A percentile compares a stretch with the other conserved stretches of the same genome.
Evolutionary conservation across 2,329 filamentous ascomycete species (phyloP).

Genomic region (Calonectria naviculata): DNA sequence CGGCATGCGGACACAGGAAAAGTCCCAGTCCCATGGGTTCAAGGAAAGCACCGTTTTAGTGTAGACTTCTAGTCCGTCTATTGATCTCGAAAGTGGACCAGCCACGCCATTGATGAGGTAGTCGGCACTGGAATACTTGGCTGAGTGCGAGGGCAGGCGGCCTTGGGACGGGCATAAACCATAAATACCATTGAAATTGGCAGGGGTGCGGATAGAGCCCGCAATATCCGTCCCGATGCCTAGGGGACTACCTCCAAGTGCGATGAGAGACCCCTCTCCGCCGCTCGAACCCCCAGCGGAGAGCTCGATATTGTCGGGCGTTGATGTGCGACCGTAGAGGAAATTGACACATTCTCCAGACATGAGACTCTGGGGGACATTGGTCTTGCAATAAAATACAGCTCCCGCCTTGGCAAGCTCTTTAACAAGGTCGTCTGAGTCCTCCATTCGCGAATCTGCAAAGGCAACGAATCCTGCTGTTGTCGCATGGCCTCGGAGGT

Average conservation of each 20-base stretch:
- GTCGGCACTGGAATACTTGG: neutral
- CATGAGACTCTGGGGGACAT: constrained; percentile 2
- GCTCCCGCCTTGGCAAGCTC: neutral
- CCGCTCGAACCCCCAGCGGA: constrained; percentile 7
- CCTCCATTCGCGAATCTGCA: too few relatives aligned
- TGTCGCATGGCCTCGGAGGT: too few relatives aligned
- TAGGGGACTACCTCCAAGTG: neutral
- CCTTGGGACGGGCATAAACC: neutral
- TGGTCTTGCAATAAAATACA: constrained; percentile 5
- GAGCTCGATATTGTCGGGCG: neutral
- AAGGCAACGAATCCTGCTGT: too few relatives aligned
- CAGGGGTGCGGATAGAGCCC: constrained; percentile 8
- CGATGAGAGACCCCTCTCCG: neutral
- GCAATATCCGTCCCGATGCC: constrained; percentile 5
- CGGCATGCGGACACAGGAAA: neutral
- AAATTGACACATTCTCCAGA: constrained; percentile 6
- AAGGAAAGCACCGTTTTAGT: neutral
- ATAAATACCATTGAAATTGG: constrained; percentile 15
- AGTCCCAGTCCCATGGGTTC: neutral
- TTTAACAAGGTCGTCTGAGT: too few relatives aligned
- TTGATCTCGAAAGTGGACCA: neutral
- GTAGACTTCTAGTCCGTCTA: neutral
- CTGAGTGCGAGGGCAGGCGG: neutral
- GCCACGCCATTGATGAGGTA: neutral
- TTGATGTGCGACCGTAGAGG: neutral